Conservation (phyloP, 139 green algal genomes). For the Picochlorum costavermella region DNA sequence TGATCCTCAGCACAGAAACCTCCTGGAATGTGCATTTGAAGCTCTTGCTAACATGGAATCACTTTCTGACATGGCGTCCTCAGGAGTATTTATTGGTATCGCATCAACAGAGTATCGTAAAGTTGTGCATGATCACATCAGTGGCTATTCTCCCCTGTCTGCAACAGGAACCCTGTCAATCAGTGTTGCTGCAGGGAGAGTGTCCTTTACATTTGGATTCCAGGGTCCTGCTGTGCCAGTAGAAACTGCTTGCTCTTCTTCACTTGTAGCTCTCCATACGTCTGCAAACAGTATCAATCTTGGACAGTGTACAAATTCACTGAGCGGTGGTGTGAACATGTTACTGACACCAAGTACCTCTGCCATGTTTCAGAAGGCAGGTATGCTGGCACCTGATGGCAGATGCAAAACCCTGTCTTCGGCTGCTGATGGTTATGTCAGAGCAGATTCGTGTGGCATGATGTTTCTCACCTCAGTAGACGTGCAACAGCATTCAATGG, state of each 20-base stretch:
- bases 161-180: constrained; percentile 61
- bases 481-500: background rate
- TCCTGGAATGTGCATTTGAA: constrained; percentile 50
- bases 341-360: constrained; percentile 60
- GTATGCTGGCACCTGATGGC: constrained; percentile 68
- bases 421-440: constrained; percentile 44
- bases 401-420: constrained; percentile 77
- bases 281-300: constrained; percentile 50
- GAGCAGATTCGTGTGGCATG: constrained; percentile 18
- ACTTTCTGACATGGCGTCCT: background rate
- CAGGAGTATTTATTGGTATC: constrained; percentile 12
- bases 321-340: constrained; percentile 63
- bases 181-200: constrained; percentile 51
- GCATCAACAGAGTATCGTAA: constrained; percentile 14
- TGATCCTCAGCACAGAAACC: constrained; percentile 78
- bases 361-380: constrained; percentile 58
- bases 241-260: constrained; percentile 45
- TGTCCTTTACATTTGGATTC: constrained; percentile 52
- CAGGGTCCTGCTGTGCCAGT: constrained; percentile 46
- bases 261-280: constrained; percentile 35
- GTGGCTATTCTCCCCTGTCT: constrained; percentile 51
- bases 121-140: constrained; percentile 16
- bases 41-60: constrained; percentile 14
- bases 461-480: constrained; percentile 9
- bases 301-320: constrained; percentile 22